Evolutionary conservation across 345 rosid species (phyloP).

Genomic region (Salix viminalis): DNA sequence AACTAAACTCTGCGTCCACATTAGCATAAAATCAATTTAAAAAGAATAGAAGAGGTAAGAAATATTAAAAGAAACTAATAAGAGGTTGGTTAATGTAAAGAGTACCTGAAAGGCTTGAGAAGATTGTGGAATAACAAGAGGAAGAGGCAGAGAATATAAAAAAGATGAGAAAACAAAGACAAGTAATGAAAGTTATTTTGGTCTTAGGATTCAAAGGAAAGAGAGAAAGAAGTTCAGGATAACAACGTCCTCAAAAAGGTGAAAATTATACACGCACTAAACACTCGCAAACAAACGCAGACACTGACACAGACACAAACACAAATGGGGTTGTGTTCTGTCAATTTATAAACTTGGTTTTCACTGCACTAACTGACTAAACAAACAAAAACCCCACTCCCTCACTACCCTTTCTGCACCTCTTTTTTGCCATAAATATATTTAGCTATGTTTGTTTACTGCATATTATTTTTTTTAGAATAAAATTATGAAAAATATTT

Average conservation of each 20-base stretch:
- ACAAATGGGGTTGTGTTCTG: not conserved
- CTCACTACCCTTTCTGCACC: not conserved
- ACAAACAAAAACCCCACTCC: not conserved
- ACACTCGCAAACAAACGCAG: not conserved
- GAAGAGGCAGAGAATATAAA: not conserved
- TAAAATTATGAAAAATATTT: no score
- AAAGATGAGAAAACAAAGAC: not conserved
- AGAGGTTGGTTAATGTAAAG: not conserved
- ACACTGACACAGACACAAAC: not conserved
- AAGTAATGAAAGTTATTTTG: not conserved
- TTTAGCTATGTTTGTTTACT: no score
- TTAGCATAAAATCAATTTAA: not conserved
- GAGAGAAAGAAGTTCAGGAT: not conserved
- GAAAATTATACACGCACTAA: conserved; percentile 1
- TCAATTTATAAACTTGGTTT: conserved; percentile 18
- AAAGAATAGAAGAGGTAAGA: not conserved
- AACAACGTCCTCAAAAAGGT: conserved; percentile 6
- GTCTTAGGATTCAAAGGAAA: conserved; percentile 5
- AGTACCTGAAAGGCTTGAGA: not conserved
- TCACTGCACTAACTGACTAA: conserved; percentile 9
- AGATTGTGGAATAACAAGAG: not conserved
- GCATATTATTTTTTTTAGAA: no score
- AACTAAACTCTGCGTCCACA: not conserved
- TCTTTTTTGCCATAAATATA: not conserved
- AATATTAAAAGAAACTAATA: not conserved